Evolutionary conservation across 2,329 filamentous ascomycete genomes (phyloP), one percentile per base, ranked within the genome.

Genomic region (Westerdykella aurantiaca): DNA sequence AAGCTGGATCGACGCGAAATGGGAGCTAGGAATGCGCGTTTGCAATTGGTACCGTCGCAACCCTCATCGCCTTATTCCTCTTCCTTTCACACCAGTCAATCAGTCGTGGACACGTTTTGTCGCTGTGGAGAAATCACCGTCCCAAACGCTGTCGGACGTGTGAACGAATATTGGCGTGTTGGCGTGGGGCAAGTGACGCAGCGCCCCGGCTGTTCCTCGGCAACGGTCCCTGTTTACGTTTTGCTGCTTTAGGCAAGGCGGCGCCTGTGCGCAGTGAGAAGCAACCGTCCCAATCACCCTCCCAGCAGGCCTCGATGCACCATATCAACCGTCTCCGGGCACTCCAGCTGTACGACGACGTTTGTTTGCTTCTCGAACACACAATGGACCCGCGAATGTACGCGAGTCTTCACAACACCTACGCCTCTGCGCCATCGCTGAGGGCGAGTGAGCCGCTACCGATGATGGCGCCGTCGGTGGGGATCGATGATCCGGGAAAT

Each of bases 341-440:
- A 53, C 54, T 54, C 35, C 55, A 58, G 43, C 47, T 55, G 37
- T 48, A 52, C 38, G 41, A 56, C n/a, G 38, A 52, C 38, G 42
- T 58, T 41, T 61, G 49, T 44, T 42, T 42, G 22, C 44, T 45
- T 7, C 44, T 65, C 22, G 47, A 62, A 48, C 42, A 50, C 31
- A 45, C 50, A 35, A 49, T 65, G 53, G 58, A 63, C 45, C 43
- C 46, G 13, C 52, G 52, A 47, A 60, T 67, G 55, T 66, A 55
- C 44, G 47, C 57, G 34, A 51, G 49, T 34, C 43, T 63, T 37
- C 56, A 61, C 53, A 57, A 62, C 39, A 50, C 55, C 1, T 63
- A 66, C 22, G 71, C 72, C 17, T 73, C 70, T 42, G 62, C 69
- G 44, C 69, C 70, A 39, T 72, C 69, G 42, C 55, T 74, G 56